phyloP scores from a whole-genome alignment of 163 green algal genomes.

The Coccomyxa subellipsoidea region DNA sequence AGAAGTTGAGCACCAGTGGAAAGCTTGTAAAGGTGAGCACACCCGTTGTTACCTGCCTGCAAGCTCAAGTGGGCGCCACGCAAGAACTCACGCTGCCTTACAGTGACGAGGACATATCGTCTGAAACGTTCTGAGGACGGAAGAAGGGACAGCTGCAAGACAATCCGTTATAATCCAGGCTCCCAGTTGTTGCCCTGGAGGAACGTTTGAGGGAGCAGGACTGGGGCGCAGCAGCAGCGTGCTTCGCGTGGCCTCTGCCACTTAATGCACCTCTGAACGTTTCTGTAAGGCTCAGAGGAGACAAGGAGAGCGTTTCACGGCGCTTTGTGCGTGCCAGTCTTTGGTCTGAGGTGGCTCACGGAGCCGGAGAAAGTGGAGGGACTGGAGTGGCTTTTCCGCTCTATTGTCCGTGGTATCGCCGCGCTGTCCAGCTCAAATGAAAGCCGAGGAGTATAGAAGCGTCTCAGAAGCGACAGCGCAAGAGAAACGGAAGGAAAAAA shows the following conservation, averaged over 20 bases:
- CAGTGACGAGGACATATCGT: background rate
- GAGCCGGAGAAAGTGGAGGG: background rate
- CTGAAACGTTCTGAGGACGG: background rate
- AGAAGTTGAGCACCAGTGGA: constrained; percentile 28
- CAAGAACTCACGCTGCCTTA: background rate
- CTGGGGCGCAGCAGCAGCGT: background rate
- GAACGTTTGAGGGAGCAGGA: background rate
- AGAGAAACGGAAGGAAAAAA: background rate
- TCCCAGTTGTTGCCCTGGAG: background rate
- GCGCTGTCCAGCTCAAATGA: background rate
- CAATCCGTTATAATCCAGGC: background rate
- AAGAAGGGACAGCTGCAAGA: background rate
- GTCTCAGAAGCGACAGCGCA: background rate
- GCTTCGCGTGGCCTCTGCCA: background rate
- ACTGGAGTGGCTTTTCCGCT: background rate
- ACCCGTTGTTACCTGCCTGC: background rate
- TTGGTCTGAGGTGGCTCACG: background rate
- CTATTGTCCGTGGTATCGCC: background rate
- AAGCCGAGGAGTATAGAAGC: background rate
- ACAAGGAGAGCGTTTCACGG: too few species aligned
- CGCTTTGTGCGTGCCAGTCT: background rate
- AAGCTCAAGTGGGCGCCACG: background rate
- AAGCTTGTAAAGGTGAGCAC: constrained; percentile 53
- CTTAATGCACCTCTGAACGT: background rate
- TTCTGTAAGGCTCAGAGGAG: background rate